Evolutionary conservation across 352 stramenopile species (phyloP), one percentile per base, ranked within the genome.

Genomic region (Pythium brassicae): DNA sequence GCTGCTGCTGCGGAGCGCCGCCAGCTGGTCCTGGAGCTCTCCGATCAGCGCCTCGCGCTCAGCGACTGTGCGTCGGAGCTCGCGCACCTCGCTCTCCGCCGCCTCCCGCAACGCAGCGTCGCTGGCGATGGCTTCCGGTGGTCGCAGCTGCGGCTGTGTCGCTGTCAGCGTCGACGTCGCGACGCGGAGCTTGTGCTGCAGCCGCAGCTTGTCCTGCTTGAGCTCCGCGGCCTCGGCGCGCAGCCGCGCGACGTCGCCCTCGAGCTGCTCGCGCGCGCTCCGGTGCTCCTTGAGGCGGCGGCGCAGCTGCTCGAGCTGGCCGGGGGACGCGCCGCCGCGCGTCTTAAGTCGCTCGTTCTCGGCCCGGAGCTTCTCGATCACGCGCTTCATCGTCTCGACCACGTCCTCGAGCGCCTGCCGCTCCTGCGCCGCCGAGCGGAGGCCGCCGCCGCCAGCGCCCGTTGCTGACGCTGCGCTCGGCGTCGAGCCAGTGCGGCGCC

Each of bases 371-470:
- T 87, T 89, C 35, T 91, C 78, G 29, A 91, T 92, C 32, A 89
- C 78, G 40, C 76, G 78, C 56, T 91, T 94, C 80, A 92, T 91
- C 44, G 85, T 89, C 26, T 76, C 74, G 34, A 91, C 82, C 53
- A 94, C 77, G 46, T 85, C 69, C 53, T 94, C 79, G 1, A 94
- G 70, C 59, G 87, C 78, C 17, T 71, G 54, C 5, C 75, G 67
- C 46, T 92, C 78, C 35, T 75, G 65, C 0, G 49, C 47, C 17
- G 49, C 44, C 27, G 61, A 68, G 27, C 57, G 57, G 39, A 62
- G 51, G 29, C n/a, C 47, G 23, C n/a, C 27, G 17, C 29, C 32
- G 12, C 44, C 53, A 34, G 40, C 7, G 15, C 39, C 37, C n/a
- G 22, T 19, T n/a, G n/a, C n/a, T n/a, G n/a, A n/a, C n/a, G n/a